Percentiles rank a stretch among this genome's conserved stretches.
phyloP scores from a whole-genome alignment of 805 yeast species.

The Kuraishia ogatae region DNA sequence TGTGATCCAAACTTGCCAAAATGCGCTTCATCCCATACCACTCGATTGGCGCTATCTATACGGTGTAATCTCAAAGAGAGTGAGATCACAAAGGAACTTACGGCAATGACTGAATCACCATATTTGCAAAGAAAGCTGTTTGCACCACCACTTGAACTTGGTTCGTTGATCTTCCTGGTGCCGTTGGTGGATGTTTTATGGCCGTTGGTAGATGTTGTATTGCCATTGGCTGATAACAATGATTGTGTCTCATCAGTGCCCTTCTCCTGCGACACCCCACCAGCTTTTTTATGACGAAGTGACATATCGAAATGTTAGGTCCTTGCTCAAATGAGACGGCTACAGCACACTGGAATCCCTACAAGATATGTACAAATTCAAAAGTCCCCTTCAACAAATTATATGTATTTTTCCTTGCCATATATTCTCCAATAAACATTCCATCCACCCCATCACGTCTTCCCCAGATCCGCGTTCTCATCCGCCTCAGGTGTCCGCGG shows the following conservation, averaged over 20 bases:
- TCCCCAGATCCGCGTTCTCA: not conserved
- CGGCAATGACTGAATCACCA: slow-evolving; percentile 31
- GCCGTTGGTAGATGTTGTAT: not conserved
- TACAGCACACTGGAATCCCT: not conserved
- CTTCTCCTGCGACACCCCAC: not conserved
- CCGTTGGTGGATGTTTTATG: not conserved
- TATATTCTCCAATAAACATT: not conserved
- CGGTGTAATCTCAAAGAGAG: slow-evolving; percentile 50
- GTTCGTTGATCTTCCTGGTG: not conserved
- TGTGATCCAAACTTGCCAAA: slow-evolving; percentile 94
- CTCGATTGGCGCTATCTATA: slow-evolving; percentile 47
- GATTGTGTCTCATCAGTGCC: not conserved
- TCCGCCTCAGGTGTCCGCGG: not conserved
- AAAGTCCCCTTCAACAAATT: not conserved
- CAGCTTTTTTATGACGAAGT: not conserved
- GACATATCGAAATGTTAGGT: not conserved
- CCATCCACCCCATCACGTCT: not conserved
- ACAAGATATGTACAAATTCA: not conserved
- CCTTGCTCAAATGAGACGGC: not conserved
- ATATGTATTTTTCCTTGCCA: not conserved
- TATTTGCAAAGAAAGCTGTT: not conserved
- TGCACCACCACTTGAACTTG: not conserved
- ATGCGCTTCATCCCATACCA: slow-evolving; percentile 89
- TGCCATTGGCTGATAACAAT: not conserved
- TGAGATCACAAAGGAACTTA: slow-evolving; percentile 27